A percentile compares a stretch with the other conserved stretches of the same genome.
Conservation (phyloP, 2,329 filamentous ascomycete genomes). For the Aspergillus brunneoviolaceus region DNA sequence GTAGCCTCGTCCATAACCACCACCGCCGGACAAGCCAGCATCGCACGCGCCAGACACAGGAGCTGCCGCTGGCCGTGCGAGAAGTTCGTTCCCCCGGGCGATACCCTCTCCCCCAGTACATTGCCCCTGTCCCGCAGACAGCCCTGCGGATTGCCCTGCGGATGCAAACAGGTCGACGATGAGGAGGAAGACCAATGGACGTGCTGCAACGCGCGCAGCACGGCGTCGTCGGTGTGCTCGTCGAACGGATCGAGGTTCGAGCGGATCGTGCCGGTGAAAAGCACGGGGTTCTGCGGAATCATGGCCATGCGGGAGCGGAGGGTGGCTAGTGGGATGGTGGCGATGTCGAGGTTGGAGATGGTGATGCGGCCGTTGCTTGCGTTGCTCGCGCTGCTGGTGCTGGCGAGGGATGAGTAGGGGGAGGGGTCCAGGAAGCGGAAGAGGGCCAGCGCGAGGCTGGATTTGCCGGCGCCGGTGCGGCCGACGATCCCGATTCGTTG, state of each 20-base stretch:
- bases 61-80: conserved; percentile 76
- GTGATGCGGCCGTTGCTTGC: conserved; percentile 59
- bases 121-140: too few species aligned
- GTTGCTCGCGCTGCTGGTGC: too few species aligned
- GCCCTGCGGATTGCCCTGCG: conserved; percentile 22
- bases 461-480: conserved; percentile 76
- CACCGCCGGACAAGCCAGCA: conserved; percentile 69
- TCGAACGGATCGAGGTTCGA: conserved; percentile 75
- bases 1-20: conserved; percentile 80
- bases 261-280: conserved; percentile 75
- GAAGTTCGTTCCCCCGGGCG: conserved; percentile 71
- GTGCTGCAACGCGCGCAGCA: conserved; percentile 66
- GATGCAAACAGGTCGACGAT: conserved; percentile 1
- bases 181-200: conserved; percentile 56
- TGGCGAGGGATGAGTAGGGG: too few species aligned
- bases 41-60: conserved; percentile 71
- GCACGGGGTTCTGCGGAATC: conserved; percentile 76
- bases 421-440: conserved; percentile 73
- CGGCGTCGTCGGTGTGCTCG: conserved; percentile 64
- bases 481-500: conserved; percentile 75
- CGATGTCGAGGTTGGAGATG: conserved; percentile 74
- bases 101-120: conserved; percentile 38
- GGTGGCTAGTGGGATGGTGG: conserved; percentile 67
- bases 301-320: conserved; percentile 72
- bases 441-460: conserved; percentile 69